Conservation (phyloP, 805 yeast species). For the Myxozyma neotropica region DNA sequence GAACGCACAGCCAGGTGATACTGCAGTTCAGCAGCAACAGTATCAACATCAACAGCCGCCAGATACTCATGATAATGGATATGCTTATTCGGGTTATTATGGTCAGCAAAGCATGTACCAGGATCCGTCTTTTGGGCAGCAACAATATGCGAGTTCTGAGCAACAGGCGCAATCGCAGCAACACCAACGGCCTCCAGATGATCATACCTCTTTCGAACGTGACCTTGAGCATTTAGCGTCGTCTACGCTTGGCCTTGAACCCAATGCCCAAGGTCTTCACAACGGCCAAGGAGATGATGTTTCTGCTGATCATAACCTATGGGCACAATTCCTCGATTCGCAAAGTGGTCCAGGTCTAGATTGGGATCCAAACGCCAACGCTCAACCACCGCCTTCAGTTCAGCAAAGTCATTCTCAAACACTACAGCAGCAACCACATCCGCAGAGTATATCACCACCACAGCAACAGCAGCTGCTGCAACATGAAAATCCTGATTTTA, state of each 20-base stretch:
- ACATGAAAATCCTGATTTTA: neutral
- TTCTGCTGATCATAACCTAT: conserved; percentile 3
- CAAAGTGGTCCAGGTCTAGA: conserved; percentile 9
- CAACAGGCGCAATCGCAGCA: conserved; percentile 7
- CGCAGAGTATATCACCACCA: no score
- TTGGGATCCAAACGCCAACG: conserved; percentile 5
- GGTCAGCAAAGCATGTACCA: conserved; percentile 1
- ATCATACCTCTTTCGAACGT: conserved; percentile 10
- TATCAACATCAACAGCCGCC: conserved; percentile 15
- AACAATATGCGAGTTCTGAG: neutral
- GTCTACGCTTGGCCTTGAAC: neutral
- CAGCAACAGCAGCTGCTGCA: conserved; percentile 8
- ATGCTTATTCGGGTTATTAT: conserved; percentile 3
- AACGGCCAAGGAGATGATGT: neutral
- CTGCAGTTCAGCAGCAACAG: neutral
- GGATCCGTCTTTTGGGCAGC: neutral
- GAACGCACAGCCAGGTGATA: neutral
- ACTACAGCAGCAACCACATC: neutral
- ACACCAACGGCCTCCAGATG: conserved; percentile 2
- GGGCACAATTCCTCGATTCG: conserved; percentile 24
- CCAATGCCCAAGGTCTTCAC: neutral
- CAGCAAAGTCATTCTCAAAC: neutral
- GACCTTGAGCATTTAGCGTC: conserved; percentile 11
- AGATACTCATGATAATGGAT: neutral
- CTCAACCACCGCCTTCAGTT: conserved; percentile 2